Evolutionary conservation across 306 rosid genomes (phyloP), one percentile per base, ranked within the genome.

Genomic region (Citrullus mucosospermus): DNA sequence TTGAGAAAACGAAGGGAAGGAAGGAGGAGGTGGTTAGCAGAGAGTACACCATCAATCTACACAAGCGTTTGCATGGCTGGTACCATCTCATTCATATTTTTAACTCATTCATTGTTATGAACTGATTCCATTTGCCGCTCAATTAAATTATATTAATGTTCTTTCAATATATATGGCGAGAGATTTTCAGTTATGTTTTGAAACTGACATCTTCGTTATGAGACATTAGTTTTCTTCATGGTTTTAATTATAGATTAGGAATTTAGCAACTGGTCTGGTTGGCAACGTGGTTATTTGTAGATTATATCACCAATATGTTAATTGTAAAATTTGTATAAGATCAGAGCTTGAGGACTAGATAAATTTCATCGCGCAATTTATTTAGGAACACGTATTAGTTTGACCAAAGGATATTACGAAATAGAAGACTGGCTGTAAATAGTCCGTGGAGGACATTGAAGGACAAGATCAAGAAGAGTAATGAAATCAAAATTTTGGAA

Each of bases 11-110:
- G 2, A 90, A 85, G 85, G 97, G 93, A 16, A 91, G 97, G 66
- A 92, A 92, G 84, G 98, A 94, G 67, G 97, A 94, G 91, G 97
- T 94, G 81, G 98, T 94, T 38, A 85, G 92, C 55, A 77, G 97
- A 34, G 98, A 94, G 90, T 53, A 53, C 57, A 53, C 57, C 57
- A 53, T 53, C 57, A 53, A 53, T 53, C 57, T 53, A 53, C 57
- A 53, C 57, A 53, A 53, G 57, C 57, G 57, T 53, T 53, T 53
- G 3, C 57, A 53, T 53, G 57, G 57, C 57, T 92, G 97, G 98
- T 94, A 89, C 67, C 53, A 6, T 22, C 18, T 55, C 41, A 9
- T 4, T n/a, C 54, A 2, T 51, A 62, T 17, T 9, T 32, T 61
- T 61, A 6, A 18, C 30, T 67, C 34, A 43, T 22, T 69, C 75